Evolutionary conservation across 441 rosid species (phyloP), one percentile per base, ranked within the genome.

Genomic region (Isatis lusitanica): DNA sequence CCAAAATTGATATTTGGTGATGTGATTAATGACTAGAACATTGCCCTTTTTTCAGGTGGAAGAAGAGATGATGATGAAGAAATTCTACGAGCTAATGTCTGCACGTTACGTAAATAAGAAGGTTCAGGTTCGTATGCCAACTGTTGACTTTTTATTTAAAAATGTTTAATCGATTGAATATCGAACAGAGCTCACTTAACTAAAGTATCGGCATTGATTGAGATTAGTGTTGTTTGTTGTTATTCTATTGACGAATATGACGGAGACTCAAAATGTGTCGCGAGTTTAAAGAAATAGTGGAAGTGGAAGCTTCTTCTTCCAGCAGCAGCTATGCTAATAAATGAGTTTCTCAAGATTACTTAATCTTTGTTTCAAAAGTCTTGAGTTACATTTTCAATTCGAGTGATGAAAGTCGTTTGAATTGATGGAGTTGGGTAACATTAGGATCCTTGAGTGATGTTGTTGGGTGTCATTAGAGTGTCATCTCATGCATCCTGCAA

Each of bases 41-140:
- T 50, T 50, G 31, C 3, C 2, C 39, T 36, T 4, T 21, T 51
- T 52, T 52, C n/a, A 63, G 68, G 68, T 64, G 57, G 68, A 64
- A 47, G 47, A 65, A 50, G 70, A 65, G 47, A 48, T 65, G 35
- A 18, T 48, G 47, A 50, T 35, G 59, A 0, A 28, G 9, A 65
- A 65, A 13, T 18, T 35, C 0, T 48, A 48, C 33, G 59, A 18
- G n/a, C 7, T 64, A 12, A 47, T 64, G 57, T 31, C 31, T 65
- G 13, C 46, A 18, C 36, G 5, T 12, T 9, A 31, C 4, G 3
- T 2, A 5, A 18, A 65, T 12, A 36, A 33, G 9, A 50, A 21
- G 24, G 24, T 21, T 21, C 24, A 65, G 70, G 59, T 48, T 65
- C 8, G 70, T 33, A 31, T 64, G 1, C 24, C 24, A 46, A 33